Base-by-base conservation (phyloP, 768 basidiomycete species). In the Russula brevipes region DNA sequence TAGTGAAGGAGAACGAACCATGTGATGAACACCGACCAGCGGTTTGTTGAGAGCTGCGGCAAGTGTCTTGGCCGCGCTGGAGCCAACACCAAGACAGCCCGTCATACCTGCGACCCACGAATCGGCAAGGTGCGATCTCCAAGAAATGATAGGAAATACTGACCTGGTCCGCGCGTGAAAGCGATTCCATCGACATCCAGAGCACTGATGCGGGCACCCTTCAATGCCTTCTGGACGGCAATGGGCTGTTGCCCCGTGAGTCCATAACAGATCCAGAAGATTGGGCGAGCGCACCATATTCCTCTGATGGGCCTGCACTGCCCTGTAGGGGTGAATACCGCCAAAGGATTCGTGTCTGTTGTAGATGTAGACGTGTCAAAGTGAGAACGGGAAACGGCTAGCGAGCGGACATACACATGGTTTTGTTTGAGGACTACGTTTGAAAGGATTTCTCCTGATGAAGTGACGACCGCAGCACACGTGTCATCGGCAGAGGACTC, bases 401-500 rank as follows among this genome's bases (percentile, higher is more conserved):
- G 45, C 2, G 17, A 38, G 3, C 5, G 14, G 68, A 30, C 83
- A 47, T 66, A 86, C 85, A 85, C 70, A 45, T 80, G 70, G 64
- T 90, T 81, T 71, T 98, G 95, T 71, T 89, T 91, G 44, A 91
- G 76, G 64, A 98, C 87, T 5, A 98, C 82, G 72, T 94, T 96
- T 2, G 92, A 87, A 57, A 90, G 83, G 45, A 98, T 79, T 70
- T 78, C 70, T 19, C 84, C 81, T 8, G 82, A 76, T 1, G 87
- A 89, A 19, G 83, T 82, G 41, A 99, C 88, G 54, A 98, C 79
- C 0, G 95, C 89, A 16, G 87, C 92, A 69, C 94, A 96, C 1
- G 94, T 91, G 71, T 98, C 97, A 73, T 99, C 96, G 14, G 94
- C 93, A 12, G 92, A 94, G 1, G 88, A 87, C 74, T 97, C 94